Conservation (phyloP, 495 filamentous ascomycete species). For the Tetracladium marchalianum region DNA sequence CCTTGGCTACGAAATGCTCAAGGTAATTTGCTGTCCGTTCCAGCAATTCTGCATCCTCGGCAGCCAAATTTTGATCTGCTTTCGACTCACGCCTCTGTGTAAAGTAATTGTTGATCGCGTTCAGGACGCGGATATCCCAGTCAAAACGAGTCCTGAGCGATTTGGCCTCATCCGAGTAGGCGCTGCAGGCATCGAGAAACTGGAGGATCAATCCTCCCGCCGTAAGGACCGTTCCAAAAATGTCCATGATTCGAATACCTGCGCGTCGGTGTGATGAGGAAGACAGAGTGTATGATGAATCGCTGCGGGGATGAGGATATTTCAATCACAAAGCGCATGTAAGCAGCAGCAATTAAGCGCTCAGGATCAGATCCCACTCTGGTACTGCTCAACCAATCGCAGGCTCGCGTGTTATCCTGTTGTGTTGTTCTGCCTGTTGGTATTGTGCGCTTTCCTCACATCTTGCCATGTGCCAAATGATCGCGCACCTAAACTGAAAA, state of each 20-base stretch:
- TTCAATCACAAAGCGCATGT: background rate
- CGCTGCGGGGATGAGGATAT: background rate
- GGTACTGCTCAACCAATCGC: background rate
- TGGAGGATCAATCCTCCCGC: background rate
- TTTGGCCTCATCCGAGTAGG: slow-evolving; percentile 1
- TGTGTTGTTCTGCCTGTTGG: too few relatives aligned
- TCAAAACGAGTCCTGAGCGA: background rate
- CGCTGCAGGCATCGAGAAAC: background rate
- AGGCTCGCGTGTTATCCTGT: too few relatives aligned
- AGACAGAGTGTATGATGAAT: background rate
- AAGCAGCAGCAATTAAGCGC: background rate
- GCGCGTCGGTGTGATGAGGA: background rate
- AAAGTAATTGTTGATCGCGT: background rate
- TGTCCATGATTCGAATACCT: slow-evolving; percentile 1
- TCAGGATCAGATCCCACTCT: background rate
- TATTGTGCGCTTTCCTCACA: too few relatives aligned
- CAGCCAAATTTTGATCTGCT: background rate
- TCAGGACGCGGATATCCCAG: slow-evolving; percentile 3
- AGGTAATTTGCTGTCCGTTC: background rate
- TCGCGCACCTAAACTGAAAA: too few relatives aligned
- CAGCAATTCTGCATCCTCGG: background rate
- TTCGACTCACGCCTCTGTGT: background rate
- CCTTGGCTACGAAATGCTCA: background rate
- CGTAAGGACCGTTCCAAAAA: background rate
- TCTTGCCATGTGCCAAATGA: too few relatives aligned